A percentile compares a stretch with the other conserved stretches of the same genome.
phyloP scores from a whole-genome alignment of 306 rosid genomes.

The Prunus armeniaca region DNA sequence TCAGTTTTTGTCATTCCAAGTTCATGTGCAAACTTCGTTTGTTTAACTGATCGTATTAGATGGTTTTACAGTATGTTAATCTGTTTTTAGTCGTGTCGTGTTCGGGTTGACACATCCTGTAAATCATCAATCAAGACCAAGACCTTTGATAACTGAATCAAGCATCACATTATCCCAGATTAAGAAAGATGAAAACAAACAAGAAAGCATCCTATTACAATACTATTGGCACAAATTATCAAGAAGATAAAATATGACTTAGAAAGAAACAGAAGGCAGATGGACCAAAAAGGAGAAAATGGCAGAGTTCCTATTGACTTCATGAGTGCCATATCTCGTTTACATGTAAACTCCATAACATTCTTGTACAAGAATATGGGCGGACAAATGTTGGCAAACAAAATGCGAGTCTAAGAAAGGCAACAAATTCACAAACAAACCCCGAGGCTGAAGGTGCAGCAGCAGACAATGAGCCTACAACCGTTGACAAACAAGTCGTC shows the following conservation, averaged over 20 bases:
- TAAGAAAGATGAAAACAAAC: no score
- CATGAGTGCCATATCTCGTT: neutral
- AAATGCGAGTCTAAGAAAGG: neutral
- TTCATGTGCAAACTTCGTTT: no score
- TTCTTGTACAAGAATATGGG: neutral
- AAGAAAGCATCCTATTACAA: no score
- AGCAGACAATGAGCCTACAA: slow-evolving; percentile 27
- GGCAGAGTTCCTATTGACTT: neutral
- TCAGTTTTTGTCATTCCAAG: neutral
- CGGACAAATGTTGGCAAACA: no score
- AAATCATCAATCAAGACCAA: no score
- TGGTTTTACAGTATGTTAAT: neutral
- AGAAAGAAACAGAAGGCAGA: neutral
- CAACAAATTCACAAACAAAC: neutral
- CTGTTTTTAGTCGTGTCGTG: no score
- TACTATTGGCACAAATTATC: no score
- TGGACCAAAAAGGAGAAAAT: neutral
- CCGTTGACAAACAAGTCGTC: slow-evolving; percentile 36
- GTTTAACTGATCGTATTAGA: neutral
- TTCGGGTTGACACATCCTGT: no score
- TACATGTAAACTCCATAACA: neutral
- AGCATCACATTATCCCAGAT: no score
- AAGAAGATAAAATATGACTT: neutral
- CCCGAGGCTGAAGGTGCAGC: slow-evolving; percentile 9
- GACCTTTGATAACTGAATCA: no score